A percentile compares a stretch with the other conserved stretches of the same genome.
These are phyloP conservation scores for Pleurozium schreberi DNA, from an alignment of 225 moss, liverwort and hornwort species.

Conservation along the genomic window DNA sequence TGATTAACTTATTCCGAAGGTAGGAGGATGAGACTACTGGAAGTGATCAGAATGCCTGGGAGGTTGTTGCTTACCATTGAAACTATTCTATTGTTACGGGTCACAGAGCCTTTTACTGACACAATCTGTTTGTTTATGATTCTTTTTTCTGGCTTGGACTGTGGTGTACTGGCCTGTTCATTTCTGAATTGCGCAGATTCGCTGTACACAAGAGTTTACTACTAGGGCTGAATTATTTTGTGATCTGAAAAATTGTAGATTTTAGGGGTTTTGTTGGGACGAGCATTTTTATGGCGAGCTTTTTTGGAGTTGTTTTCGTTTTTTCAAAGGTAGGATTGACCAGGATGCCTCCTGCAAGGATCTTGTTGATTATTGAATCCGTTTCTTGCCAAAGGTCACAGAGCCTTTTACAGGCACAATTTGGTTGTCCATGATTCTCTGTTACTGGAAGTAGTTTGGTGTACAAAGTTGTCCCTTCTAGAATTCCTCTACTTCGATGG, in stretches of 20 bases:
- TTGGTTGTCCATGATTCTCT: not conserved
- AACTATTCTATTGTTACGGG: not conserved
- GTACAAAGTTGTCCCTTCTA: conserved; percentile 32
- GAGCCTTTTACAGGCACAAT: not conserved
- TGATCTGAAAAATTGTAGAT: not conserved
- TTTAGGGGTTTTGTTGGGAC: not conserved
- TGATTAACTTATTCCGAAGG: not conserved
- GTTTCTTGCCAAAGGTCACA: not conserved
- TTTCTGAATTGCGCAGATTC: conserved; percentile 27
- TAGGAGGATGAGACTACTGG: not conserved
- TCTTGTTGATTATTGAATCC: not conserved
- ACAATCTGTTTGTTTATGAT: conserved; percentile 17
- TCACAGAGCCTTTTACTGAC: not conserved
- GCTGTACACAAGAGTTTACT: not conserved
- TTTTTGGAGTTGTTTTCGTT: not conserved
- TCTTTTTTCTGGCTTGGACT: conserved; percentile 74
- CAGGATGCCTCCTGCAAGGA: not conserved
- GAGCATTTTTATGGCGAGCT: not conserved
- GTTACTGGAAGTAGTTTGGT: not conserved
- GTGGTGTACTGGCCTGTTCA: conserved; percentile 52
- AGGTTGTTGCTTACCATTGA: not conserved
- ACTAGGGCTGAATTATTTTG: not conserved
- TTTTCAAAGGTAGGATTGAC: not conserved
- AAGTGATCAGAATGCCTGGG: not conserved
- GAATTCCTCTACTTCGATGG: not conserved